Evolutionary conservation across 306 rosid species (phyloP).

Genomic region (Canavalia gladiata): DNA sequence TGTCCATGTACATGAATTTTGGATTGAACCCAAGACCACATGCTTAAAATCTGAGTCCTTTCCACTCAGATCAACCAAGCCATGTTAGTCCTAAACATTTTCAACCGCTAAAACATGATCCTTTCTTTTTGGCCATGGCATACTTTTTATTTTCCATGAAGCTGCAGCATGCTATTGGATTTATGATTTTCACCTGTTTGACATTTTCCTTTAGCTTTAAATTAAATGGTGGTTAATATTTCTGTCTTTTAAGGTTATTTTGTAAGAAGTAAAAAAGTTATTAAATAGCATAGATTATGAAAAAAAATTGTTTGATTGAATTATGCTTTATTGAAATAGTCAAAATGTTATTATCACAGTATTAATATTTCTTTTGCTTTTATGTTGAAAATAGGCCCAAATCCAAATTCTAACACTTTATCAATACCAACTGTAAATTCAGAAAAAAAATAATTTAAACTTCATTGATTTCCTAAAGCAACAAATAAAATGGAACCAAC

Average conservation of each 20-base stretch:
- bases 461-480: conserved; percentile 5
- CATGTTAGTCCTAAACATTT: neutral
- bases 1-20: neutral
- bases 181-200: neutral
- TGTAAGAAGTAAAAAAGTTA: neutral
- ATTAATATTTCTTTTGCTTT: neutral
- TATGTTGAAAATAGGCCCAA: no score
- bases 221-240: neutral
- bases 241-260: no score
- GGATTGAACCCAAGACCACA: neutral
- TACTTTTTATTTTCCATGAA: neutral
- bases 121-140: neutral
- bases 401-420: neutral
- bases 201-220: no score
- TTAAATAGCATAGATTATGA: neutral
- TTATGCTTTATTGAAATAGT: neutral
- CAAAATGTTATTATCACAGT: neutral
- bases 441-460: neutral
- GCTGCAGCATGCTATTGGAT: neutral
- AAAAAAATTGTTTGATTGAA: neutral
- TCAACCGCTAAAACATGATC: neutral
- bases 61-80: neutral
- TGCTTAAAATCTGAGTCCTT: neutral
- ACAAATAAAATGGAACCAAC: neutral
- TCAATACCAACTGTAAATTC: neutral